Evolutionary conservation across 768 basidiomycete species (phyloP).

Genomic region (Kwoniella sp.): DNA sequence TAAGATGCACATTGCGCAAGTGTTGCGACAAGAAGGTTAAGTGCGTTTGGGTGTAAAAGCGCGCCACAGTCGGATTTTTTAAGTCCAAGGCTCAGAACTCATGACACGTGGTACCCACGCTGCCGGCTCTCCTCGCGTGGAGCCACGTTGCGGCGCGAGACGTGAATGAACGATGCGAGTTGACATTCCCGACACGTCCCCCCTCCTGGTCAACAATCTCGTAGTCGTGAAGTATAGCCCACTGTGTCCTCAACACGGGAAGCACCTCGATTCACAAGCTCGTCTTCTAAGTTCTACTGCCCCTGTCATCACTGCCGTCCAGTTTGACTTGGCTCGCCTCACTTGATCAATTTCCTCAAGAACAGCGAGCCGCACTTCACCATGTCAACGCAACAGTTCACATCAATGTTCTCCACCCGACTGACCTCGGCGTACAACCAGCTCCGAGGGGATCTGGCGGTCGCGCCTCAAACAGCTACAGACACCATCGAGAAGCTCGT

Average conservation of each 20-base stretch:
- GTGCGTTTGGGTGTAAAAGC: too few relatives aligned
- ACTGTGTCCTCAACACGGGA: too few relatives aligned
- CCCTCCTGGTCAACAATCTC: not conserved
- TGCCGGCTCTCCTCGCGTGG: not conserved
- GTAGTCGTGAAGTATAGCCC: too few relatives aligned
- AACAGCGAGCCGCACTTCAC: not conserved
- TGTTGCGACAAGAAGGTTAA: too few relatives aligned
- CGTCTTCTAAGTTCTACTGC: too few relatives aligned
- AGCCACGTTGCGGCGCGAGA: not conserved
- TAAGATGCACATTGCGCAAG: too few relatives aligned
- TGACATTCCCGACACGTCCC: not conserved
- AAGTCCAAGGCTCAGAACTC: too few relatives aligned
- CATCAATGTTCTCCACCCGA: conserved; percentile 50
- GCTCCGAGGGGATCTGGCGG: conserved; percentile 53
- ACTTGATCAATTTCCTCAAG: too few relatives aligned
- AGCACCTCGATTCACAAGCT: too few relatives aligned
- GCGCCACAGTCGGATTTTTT: not conserved
- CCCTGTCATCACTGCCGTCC: too few relatives aligned
- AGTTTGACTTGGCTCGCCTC: too few relatives aligned
- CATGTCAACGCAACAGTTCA: conserved; percentile 19
- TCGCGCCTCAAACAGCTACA: conserved; percentile 71
- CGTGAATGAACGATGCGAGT: too few relatives aligned
- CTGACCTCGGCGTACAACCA: conserved; percentile 55
- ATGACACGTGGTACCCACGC: not conserved
- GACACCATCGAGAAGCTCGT: conserved; percentile 87